Evolutionary conservation across 345 rosid species (phyloP).

Genomic region (Eucalyptus sp.): DNA sequence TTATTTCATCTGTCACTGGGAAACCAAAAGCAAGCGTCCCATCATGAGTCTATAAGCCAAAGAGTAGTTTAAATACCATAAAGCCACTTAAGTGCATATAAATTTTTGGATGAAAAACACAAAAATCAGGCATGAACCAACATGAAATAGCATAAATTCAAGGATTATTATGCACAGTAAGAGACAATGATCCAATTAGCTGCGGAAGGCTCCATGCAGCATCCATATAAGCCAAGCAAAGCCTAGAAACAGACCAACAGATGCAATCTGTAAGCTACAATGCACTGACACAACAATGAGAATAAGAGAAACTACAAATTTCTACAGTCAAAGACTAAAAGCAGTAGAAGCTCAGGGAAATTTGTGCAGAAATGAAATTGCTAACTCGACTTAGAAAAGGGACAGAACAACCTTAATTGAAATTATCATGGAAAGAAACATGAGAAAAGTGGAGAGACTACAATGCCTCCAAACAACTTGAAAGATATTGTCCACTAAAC

Average conservation of each 20-base stretch:
- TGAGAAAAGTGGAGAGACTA: background rate
- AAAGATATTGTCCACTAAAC: background rate
- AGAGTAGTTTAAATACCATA: background rate
- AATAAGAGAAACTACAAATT: background rate
- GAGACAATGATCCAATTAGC: slow-evolving; percentile 30
- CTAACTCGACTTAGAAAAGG: background rate
- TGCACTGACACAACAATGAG: background rate
- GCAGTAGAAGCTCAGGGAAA: background rate
- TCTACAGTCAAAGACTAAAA: background rate
- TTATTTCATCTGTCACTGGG: background rate
- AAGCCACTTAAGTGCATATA: background rate
- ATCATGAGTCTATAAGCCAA: background rate
- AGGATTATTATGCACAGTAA: slow-evolving; percentile 37
- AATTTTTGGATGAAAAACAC: background rate
- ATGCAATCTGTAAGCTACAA: background rate
- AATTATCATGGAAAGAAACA: background rate
- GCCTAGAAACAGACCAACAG: slow-evolving; percentile 20
- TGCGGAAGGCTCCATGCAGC: slow-evolving; percentile 58
- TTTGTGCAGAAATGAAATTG: background rate
- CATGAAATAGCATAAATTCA: background rate
- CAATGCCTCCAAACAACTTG: background rate
- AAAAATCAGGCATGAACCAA: background rate
- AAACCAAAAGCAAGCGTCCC: background rate
- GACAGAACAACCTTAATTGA: background rate
- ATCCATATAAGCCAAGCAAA: slow-evolving; percentile 54